Evolutionary conservation across 768 basidiomycete genomes (phyloP).

Genomic region (Porpolomopsis calyptriformis): DNA sequence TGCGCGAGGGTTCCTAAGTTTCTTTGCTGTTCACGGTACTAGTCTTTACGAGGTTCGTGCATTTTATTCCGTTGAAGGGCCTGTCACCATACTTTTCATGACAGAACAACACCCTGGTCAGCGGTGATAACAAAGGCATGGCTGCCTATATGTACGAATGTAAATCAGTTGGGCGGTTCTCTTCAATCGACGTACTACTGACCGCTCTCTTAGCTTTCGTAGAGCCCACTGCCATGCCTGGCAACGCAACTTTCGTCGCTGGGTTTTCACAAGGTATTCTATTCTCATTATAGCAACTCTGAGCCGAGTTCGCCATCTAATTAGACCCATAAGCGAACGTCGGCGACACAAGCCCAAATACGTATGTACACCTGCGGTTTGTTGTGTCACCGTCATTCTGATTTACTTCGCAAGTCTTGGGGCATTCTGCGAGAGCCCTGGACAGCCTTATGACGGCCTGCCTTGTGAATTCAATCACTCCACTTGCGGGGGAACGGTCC

Average conservation of each 20-base stretch:
- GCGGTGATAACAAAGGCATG: slow-evolving; percentile 80
- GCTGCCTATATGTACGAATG: slow-evolving; percentile 72
- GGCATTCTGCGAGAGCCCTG: slow-evolving; percentile 71
- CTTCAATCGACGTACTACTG: background rate
- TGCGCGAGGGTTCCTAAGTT: slow-evolving; percentile 58
- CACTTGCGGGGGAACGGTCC: slow-evolving; percentile 59
- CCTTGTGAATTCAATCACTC: slow-evolving; percentile 62
- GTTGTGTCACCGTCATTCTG: background rate
- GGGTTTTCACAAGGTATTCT: slow-evolving; percentile 62
- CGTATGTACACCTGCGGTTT: slow-evolving; percentile 33
- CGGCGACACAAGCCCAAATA: slow-evolving; percentile 72
- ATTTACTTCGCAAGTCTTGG: slow-evolving; percentile 35
- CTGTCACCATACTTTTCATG: background rate
- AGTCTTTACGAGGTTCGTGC: slow-evolving; percentile 57
- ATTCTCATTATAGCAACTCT: slow-evolving; percentile 1
- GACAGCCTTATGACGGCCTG: slow-evolving; percentile 53
- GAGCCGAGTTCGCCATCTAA: slow-evolving; percentile 2
- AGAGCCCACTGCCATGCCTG: slow-evolving; percentile 57
- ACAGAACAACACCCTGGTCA: slow-evolving; percentile 76
- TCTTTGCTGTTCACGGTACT: slow-evolving; percentile 73
- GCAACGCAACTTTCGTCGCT: slow-evolving; percentile 60
- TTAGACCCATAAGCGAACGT: slow-evolving; percentile 57
- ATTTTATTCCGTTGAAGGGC: slow-evolving; percentile 2
- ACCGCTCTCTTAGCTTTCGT: slow-evolving; percentile 34
- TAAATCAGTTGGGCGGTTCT: slow-evolving; percentile 18